Base-by-base conservation (phyloP, 345 rosid species). In the Passiflora organensis region DNA sequence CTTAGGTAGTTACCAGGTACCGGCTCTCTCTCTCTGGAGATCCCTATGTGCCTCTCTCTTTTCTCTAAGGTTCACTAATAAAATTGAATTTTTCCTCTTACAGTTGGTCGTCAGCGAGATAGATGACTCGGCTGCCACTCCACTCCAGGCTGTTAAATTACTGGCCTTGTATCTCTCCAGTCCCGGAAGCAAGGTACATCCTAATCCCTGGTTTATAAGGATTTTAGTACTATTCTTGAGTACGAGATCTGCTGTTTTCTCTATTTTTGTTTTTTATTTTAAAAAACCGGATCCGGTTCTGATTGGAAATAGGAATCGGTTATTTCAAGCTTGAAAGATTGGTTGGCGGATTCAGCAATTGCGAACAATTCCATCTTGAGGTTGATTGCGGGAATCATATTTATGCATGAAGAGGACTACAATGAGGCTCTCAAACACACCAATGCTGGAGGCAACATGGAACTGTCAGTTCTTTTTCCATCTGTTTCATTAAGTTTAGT, bases 371-470 rank as follows among this genome's bases (percentile, higher is more conserved):
- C 78, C 20, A 80, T 60, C 36, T 60, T 93, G 71, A 79, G 95
- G 48, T 73, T 93, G 80, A 80, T 89, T 68, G 97, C 99, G 60
- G 99, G 99, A 48, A 89, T 66, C 55, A 63, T 93, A 59, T 89
- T 86, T 77, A 81, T 80, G 97, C 91, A 89, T 38, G 95, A 89
- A 50, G 95, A 93, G 70, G 96, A 86, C 66, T 93, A 74, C 56
- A 86, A 56, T 36, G 99, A 93, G 68, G 96, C 96, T 64, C 80
- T 93, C 60, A 93, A 89, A 68, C 94, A 86, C 76, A 93, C 95
- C 12, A 76, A 93, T 73, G 64, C 87, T 61, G 99, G 96, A 38
- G 95, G 99, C 47, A 86, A 91, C 53, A 79, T 93, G 96, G 99
- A 86, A 56, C 72, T 93, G 96, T 93, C 63, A 82, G 96, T 77